A percentile compares a stretch with the other conserved stretches of the same genome.
Conservation (phyloP, 106 monocot species). For the Chionographis japonica region DNA sequence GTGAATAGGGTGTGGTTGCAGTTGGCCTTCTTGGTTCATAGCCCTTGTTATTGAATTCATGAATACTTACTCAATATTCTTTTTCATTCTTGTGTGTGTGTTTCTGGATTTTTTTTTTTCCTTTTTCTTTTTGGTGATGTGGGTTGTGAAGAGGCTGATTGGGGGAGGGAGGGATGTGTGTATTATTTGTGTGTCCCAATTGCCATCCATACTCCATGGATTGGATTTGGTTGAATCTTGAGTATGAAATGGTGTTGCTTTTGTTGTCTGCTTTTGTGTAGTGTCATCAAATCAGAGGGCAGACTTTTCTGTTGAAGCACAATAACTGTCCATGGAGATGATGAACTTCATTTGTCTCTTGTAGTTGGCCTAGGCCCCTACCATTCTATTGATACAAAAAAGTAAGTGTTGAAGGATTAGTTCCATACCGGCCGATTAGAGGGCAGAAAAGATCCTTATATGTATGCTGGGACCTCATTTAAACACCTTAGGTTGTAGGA, state of each 20-base stretch:
- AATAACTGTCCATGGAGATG: not conserved
- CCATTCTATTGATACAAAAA: too few species aligned
- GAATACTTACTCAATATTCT: conserved; percentile 1
- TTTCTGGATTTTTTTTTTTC: not conserved
- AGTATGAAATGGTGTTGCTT: not conserved
- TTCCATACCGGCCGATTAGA: too few species aligned
- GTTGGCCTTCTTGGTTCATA: not conserved
- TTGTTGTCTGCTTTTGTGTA: not conserved
- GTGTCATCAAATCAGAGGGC: not conserved
- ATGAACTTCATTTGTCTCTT: not conserved
- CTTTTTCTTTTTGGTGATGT: not conserved
- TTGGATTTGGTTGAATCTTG: not conserved
- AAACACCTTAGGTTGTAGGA: too few species aligned
- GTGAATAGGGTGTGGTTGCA: not conserved
- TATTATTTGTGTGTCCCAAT: not conserved
- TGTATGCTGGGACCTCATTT: too few species aligned
- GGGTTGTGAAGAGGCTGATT: not conserved
- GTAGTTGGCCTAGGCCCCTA: too few species aligned
- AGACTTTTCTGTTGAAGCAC: not conserved
- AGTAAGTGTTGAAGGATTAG: too few species aligned
- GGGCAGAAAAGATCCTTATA: too few species aligned
- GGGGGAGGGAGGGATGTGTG: not conserved
- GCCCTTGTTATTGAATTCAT: conserved; percentile 1
- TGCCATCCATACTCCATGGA: not conserved
- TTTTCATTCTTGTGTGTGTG: not conserved